Evolutionary conservation across 306 rosid genomes (phyloP).

Genomic region (Quercus parvula): DNA sequence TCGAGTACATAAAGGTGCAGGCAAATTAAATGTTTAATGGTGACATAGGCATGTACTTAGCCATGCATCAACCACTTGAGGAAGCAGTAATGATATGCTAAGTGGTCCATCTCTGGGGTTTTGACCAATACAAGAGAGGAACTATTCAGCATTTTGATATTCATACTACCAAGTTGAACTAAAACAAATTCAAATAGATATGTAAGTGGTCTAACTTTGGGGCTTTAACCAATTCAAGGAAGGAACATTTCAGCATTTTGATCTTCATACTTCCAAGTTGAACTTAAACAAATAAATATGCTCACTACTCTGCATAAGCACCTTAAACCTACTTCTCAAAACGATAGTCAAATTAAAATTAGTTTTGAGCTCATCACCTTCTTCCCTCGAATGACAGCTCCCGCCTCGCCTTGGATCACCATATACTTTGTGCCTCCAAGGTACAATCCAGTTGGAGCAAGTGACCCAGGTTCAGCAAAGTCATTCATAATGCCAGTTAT

Average conservation of each 20-base stretch:
- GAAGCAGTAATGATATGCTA: not conserved
- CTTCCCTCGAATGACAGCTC: constrained; percentile 86
- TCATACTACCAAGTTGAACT: not conserved
- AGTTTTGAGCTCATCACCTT: constrained; percentile 40
- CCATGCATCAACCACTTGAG: not conserved
- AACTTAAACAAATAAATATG: not conserved
- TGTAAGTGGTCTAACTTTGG: not conserved
- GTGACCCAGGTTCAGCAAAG: constrained; percentile 70
- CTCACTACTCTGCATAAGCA: not conserved
- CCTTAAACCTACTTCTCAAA: not conserved
- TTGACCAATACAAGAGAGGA: not conserved
- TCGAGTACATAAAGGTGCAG: not conserved
- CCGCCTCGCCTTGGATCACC: constrained; percentile 88
- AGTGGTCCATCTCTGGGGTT: not conserved
- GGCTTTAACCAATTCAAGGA: not conserved
- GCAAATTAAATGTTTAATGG: not conserved
- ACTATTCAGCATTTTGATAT: not conserved
- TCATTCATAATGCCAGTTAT: constrained; percentile 55
- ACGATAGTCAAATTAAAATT: not conserved
- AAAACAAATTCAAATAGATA: not conserved
- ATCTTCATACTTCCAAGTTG: not conserved
- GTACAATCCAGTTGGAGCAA: constrained; percentile 80
- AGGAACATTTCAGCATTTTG: not conserved
- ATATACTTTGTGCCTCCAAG: constrained; percentile 82
- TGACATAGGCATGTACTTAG: not conserved